Evolutionary conservation across 1,284 basidiomycete species (phyloP).

Genomic region (Cryptococcus sp.): DNA sequence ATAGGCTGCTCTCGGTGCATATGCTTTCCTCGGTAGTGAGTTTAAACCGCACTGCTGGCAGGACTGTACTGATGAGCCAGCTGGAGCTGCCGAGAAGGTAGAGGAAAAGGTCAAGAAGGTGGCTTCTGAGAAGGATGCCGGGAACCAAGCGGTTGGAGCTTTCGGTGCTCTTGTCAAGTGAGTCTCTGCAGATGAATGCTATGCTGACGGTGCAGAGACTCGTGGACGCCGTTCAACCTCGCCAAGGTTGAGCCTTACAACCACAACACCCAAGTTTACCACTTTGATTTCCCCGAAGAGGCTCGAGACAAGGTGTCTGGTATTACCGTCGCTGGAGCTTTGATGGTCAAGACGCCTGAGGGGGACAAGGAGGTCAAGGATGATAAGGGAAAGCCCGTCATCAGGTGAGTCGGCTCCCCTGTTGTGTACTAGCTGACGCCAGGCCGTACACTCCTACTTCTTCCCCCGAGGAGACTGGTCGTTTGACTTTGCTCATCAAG

Average conservation of each 20-base stretch:
- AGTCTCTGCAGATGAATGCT: slow-evolving; percentile 7
- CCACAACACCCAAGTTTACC: slow-evolving; percentile 79
- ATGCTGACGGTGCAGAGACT: slow-evolving; percentile 24
- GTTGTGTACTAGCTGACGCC: not conserved
- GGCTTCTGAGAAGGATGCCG: slow-evolving; percentile 24
- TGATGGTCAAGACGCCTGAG: slow-evolving; percentile 51
- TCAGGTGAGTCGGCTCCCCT: slow-evolving; percentile 53
- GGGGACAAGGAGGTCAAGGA: slow-evolving; percentile 51
- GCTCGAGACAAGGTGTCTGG: slow-evolving; percentile 58
- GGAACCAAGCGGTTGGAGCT: slow-evolving; percentile 15
- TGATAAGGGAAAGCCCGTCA: slow-evolving; percentile 80
- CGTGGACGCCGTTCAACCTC: slow-evolving; percentile 58
- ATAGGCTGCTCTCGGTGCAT: slow-evolving; percentile 35
- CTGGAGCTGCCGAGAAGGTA: slow-evolving; percentile 13
- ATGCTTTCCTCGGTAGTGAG: slow-evolving; percentile 27
- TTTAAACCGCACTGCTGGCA: not conserved
- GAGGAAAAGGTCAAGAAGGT: slow-evolving; percentile 17
- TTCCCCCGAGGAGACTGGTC: slow-evolving; percentile 62
- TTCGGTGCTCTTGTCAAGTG: slow-evolving; percentile 33
- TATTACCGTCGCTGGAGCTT: slow-evolving; percentile 56
- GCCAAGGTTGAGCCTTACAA: slow-evolving; percentile 84
- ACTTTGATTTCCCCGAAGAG: slow-evolving; percentile 76
- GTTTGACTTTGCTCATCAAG: slow-evolving; percentile 80
- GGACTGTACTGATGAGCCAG: slow-evolving; percentile 5
- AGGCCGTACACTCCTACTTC: slow-evolving; percentile 79